Conservation (phyloP, 139 green algal genomes). For the Desmodesmus armatus region DNA sequence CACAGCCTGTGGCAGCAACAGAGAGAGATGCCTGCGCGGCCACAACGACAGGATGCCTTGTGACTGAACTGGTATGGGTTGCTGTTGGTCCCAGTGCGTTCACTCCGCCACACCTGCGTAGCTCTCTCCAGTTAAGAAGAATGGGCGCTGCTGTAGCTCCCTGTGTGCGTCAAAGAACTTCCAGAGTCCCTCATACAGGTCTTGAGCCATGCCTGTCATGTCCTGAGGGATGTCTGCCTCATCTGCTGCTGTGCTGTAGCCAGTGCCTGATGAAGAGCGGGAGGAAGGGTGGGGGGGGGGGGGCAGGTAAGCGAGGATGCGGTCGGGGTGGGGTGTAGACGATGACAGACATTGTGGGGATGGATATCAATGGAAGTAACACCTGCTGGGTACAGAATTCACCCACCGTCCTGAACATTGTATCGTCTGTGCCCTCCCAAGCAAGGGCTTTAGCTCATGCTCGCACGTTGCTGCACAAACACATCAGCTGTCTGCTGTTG, state of each 20-base stretch:
- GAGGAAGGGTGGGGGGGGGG: too few species aligned
- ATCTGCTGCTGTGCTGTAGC: conserved; percentile 40
- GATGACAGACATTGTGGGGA: too few species aligned
- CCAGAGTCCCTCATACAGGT: conserved; percentile 65
- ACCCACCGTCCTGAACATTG: too few species aligned
- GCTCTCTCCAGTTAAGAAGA: conserved; percentile 72
- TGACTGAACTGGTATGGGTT: not conserved
- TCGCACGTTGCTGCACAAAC: too few species aligned
- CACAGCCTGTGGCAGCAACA: not conserved
- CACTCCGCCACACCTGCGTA: not conserved
- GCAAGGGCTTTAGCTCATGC: too few species aligned
- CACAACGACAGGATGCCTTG: not conserved
- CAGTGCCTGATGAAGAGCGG: too few species aligned
- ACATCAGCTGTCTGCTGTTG: too few species aligned
- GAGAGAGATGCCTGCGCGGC: not conserved
- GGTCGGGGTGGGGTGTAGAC: too few species aligned
- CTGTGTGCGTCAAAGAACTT: conserved; percentile 49
- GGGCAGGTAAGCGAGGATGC: too few species aligned
- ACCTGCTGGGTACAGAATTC: too few species aligned
- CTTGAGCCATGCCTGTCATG: conserved; percentile 62
- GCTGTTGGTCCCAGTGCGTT: not conserved
- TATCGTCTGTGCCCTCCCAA: too few species aligned
- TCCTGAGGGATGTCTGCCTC: conserved; percentile 54
- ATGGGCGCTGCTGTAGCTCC: conserved; percentile 52
- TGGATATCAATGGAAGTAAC: too few species aligned